These are phyloP conservation scores for Lolium perenne DNA, from an alignment of 176 grass and related monocot species.

Conservation along the genomic window DNA sequence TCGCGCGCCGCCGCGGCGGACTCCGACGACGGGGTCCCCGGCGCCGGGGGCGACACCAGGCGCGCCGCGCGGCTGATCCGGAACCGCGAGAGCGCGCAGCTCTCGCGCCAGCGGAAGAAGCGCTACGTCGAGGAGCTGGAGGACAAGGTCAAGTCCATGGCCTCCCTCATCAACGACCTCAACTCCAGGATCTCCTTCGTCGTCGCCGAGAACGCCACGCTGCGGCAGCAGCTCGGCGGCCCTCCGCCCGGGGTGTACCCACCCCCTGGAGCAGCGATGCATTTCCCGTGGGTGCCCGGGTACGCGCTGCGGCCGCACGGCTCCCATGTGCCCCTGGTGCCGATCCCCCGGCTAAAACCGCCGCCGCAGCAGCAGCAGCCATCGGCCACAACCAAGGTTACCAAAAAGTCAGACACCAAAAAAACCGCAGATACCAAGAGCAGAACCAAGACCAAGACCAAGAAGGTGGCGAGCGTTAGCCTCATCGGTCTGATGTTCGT, in stretches of 20 bases:
- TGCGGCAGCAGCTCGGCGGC: slow-evolving; percentile 74
- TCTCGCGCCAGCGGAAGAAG: slow-evolving; percentile 96
- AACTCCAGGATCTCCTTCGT: slow-evolving; percentile 88
- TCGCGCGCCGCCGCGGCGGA: slow-evolving; percentile 41
- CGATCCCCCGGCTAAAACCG: slow-evolving; percentile 82
- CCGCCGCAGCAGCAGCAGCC: slow-evolving; percentile 39
- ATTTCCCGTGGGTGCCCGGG: slow-evolving; percentile 90
- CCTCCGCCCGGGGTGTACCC: slow-evolving; percentile 61
- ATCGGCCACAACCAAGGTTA: slow-evolving; percentile 44
- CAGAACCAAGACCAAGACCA: slow-evolving; percentile 69
- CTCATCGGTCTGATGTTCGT: slow-evolving; percentile 77
- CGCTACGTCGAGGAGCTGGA: slow-evolving; percentile 88
- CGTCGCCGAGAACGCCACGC: slow-evolving; percentile 66
- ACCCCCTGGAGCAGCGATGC: slow-evolving; percentile 55
- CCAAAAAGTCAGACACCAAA: slow-evolving; percentile 71
- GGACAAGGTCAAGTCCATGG: slow-evolving; percentile 90
- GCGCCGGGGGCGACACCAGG: slow-evolving; percentile 60
- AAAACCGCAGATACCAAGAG: slow-evolving; percentile 54
- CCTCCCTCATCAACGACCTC: slow-evolving; percentile 85
- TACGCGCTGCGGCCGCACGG: slow-evolving; percentile 79
- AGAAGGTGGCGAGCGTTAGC: slow-evolving; percentile 91
- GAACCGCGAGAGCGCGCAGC: slow-evolving; percentile 94
- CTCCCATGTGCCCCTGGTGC: slow-evolving; percentile 77
- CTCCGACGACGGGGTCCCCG: slow-evolving; percentile 35
- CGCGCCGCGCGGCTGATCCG: slow-evolving; percentile 75